Conservation (phyloP, 78 protist species). For the Tieghemostelium lacteum region DNA sequence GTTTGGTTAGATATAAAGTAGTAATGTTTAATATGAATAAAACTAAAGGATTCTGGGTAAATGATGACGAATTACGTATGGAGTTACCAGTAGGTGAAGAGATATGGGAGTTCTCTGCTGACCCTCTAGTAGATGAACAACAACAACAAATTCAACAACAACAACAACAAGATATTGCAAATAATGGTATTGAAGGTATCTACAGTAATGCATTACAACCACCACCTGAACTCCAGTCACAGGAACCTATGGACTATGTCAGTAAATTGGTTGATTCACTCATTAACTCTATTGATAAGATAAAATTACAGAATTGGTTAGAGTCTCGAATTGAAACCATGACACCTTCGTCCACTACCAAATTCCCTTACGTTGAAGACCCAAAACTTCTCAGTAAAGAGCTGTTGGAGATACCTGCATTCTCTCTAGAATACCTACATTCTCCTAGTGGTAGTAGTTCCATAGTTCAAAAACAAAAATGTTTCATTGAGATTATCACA, state of each 20-base stretch:
- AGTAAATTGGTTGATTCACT: slow-evolving; percentile 49
- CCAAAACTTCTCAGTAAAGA: neutral
- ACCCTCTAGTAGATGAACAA: slow-evolving; percentile 54
- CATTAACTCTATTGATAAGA: slow-evolving; percentile 3
- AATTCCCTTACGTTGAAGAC: slow-evolving; percentile 16
- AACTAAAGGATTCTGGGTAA: slow-evolving; percentile 76
- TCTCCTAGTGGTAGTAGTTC: neutral
- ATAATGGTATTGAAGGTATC: neutral
- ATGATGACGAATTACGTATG: slow-evolving; percentile 28
- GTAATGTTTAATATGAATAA: slow-evolving; percentile 79
- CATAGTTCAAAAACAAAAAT: slow-evolving; percentile 46
- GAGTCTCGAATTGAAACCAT: slow-evolving; percentile 39
- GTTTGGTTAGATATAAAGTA: slow-evolving; percentile 18
- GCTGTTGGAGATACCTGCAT: slow-evolving; percentile 52
- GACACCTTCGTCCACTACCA: slow-evolving; percentile 12
- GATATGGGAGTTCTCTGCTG: slow-evolving; percentile 71
- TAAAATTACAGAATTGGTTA: slow-evolving; percentile 36
- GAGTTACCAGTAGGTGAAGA: slow-evolving; percentile 56
- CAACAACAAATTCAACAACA: neutral
- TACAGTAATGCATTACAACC: neutral
- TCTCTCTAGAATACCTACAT: slow-evolving; percentile 40
- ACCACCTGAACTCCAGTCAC: neutral
- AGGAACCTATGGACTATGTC: slow-evolving; percentile 12
- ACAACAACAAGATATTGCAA: neutral
- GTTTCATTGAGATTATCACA: slow-evolving; percentile 57